A percentile compares a stretch with the other conserved stretches of the same genome.
phyloP scores from a whole-genome alignment of 2,329 filamentous ascomycete species.

The Delphinella strobiligena region DNA sequence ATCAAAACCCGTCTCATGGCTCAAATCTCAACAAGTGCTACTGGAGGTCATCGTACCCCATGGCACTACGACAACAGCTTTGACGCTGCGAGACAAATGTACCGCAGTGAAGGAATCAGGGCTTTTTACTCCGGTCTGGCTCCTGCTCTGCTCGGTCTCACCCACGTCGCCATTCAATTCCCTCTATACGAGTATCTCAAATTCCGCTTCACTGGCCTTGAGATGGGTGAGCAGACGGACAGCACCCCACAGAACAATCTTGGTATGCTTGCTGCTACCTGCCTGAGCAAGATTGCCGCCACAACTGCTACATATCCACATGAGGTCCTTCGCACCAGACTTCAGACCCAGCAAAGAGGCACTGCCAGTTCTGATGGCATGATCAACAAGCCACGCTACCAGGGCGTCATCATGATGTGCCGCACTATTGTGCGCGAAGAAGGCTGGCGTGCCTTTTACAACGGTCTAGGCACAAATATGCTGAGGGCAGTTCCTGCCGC shows the following conservation, averaged over 20 bases:
- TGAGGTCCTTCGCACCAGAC: slow-evolving; percentile 82
- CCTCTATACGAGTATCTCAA: slow-evolving; percentile 92
- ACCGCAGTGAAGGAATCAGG: slow-evolving; percentile 69
- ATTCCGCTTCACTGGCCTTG: slow-evolving; percentile 75
- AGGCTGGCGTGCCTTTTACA: slow-evolving; percentile 93
- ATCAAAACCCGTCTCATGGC: slow-evolving; percentile 99
- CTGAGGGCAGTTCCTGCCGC: slow-evolving; percentile 89
- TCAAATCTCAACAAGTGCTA: slow-evolving; percentile 54
- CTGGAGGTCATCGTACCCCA: slow-evolving; percentile 47
- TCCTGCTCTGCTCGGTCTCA: slow-evolving; percentile 79
- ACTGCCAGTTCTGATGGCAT: slow-evolving; percentile 40
- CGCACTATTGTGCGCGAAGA: slow-evolving; percentile 79
- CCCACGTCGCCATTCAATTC: slow-evolving; percentile 95
- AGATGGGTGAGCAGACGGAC: slow-evolving; percentile 59
- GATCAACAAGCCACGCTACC: slow-evolving; percentile 48
- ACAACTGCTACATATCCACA: slow-evolving; percentile 95
- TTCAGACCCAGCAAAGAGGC: slow-evolving; percentile 78
- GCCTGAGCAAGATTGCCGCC: slow-evolving; percentile 86
- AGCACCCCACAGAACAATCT: slow-evolving; percentile 47
- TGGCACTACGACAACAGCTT: slow-evolving; percentile 88
- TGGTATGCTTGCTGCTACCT: slow-evolving; percentile 77
- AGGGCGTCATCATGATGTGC: slow-evolving; percentile 69
- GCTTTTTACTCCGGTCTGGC: slow-evolving; percentile 95
- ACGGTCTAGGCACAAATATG: slow-evolving; percentile 94
- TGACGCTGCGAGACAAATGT: slow-evolving; percentile 95